phyloP scores from a whole-genome alignment of 228 moss, liverwort and hornwort species.

The Sphagnum magellanicum region DNA sequence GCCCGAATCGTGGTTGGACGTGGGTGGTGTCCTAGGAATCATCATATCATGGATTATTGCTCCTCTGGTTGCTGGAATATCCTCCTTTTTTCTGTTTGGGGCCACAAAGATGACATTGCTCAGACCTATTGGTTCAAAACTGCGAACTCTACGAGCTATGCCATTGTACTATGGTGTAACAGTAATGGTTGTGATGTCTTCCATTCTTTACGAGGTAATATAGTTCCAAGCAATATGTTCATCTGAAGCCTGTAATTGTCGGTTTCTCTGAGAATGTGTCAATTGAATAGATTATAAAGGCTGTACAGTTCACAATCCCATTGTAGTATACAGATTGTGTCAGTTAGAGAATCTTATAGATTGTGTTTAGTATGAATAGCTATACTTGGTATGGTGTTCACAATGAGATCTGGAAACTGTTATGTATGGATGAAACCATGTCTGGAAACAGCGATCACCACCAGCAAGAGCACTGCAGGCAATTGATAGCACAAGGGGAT shows the following conservation, averaged over 20 bases:
- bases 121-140: slow-evolving; percentile 3
- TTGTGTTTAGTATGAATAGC: too few relatives aligned
- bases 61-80: slow-evolving; percentile 15
- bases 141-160: slow-evolving; percentile 15
- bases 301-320: too few relatives aligned
- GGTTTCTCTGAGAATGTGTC: too few relatives aligned
- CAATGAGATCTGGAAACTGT: too few relatives aligned
- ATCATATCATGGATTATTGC: slow-evolving; percentile 21
- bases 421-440: not conserved
- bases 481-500: slow-evolving; percentile 1
- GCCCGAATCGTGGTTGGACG: slow-evolving; percentile 3
- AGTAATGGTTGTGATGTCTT: slow-evolving; percentile 11
- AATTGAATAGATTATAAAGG: too few relatives aligned
- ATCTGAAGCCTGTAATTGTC: too few relatives aligned
- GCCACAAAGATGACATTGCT: slow-evolving; percentile 15
- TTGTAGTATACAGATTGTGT: too few relatives aligned
- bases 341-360: too few relatives aligned
- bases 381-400: too few relatives aligned
- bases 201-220: slow-evolving; percentile 14
- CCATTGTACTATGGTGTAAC: slow-evolving; percentile 23
- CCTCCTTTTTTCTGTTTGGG: slow-evolving; percentile 14
- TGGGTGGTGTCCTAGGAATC: slow-evolving; percentile 17
- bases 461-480: slow-evolving; percentile 1
- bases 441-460: slow-evolving; percentile 2
- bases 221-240: not conserved